Evolutionary conservation across 2,329 filamentous ascomycete species (phyloP).

Genomic region (Epichloe baconii): DNA sequence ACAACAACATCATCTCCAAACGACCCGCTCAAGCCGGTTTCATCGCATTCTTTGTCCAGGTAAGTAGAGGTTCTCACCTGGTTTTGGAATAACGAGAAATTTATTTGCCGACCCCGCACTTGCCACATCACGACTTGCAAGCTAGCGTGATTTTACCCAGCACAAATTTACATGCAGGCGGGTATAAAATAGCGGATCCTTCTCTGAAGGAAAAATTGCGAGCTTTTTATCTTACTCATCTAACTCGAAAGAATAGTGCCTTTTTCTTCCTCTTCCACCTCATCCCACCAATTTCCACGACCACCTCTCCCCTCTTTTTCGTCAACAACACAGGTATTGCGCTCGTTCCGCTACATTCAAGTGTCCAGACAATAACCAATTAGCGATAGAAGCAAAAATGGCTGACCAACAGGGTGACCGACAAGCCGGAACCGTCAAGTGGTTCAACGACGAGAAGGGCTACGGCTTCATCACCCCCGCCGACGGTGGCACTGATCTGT

Average conservation of each 20-base stretch:
- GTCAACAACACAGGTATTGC: neutral
- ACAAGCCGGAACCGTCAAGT: conserved; percentile 8
- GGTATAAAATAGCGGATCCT: conserved; percentile 2
- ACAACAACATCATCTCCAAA: neutral
- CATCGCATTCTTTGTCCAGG: neutral
- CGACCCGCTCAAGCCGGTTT: neutral
- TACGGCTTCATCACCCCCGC: conserved; percentile 10
- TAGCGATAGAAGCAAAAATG: conserved; percentile 5
- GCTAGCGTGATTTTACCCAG: conserved; percentile 2
- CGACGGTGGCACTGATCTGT: conserved; percentile 5
- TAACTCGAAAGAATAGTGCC: neutral
- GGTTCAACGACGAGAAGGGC: conserved; percentile 12
- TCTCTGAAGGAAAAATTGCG: neutral
- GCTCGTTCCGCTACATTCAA: neutral
- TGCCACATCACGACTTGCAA: conserved; percentile 1
- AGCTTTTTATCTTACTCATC: neutral
- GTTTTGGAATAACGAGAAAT: neutral
- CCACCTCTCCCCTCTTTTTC: neutral
- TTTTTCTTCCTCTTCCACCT: neutral
- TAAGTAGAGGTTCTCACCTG: neutral
- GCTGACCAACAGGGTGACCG: conserved; percentile 8
- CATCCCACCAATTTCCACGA: neutral
- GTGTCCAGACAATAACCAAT: neutral
- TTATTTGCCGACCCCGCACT: neutral
- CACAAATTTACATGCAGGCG: neutral